Evolutionary conservation across 2,329 filamentous ascomycete species (phyloP).

Genomic region (Waltergamsia citrina): DNA sequence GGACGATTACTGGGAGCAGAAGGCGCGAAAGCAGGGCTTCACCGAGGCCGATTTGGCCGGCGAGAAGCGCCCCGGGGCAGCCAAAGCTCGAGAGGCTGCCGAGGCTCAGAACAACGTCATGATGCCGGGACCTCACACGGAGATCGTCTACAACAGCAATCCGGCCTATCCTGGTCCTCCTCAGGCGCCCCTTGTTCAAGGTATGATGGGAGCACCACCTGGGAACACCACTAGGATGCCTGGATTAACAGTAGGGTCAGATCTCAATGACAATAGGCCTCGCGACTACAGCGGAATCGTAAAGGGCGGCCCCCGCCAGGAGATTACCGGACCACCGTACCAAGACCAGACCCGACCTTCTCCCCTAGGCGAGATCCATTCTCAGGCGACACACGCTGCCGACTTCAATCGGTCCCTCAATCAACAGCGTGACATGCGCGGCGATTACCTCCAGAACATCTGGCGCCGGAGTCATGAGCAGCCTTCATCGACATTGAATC

Average conservation of each 20-base stretch:
- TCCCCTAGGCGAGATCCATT: conserved; percentile 67
- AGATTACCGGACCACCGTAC: conserved; percentile 79
- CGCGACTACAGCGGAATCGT: conserved; percentile 75
- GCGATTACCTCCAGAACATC: conserved; percentile 68
- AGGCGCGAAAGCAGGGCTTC: conserved; percentile 94
- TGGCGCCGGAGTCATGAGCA: conserved; percentile 81
- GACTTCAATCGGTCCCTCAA: conserved; percentile 85
- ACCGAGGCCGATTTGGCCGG: conserved; percentile 93
- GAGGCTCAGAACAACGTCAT: conserved; percentile 56
- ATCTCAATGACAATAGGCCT: conserved; percentile 66
- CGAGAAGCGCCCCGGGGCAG: conserved; percentile 88
- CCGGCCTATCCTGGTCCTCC: conserved; percentile 56
- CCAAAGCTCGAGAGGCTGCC: conserved; percentile 77
- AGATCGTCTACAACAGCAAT: conserved; percentile 80
- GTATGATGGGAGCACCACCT: conserved; percentile 55
- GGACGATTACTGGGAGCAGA: conserved; percentile 98
- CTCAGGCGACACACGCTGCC: conserved; percentile 78
- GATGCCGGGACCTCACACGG: conserved; percentile 62
- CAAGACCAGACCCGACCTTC: conserved; percentile 76
- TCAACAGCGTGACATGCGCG: conserved; percentile 68
- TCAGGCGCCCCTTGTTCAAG: conserved; percentile 61
- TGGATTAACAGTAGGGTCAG: conserved; percentile 74
- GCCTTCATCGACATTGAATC: conserved; percentile 40
- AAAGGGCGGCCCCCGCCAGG: conserved; percentile 74
- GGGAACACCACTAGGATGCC: conserved; percentile 65